A percentile compares a stretch with the other conserved stretches of the same genome.
Conservation (phyloP, 2,329 filamentous ascomycete species). For the Trichoderma semiorbis region DNA sequence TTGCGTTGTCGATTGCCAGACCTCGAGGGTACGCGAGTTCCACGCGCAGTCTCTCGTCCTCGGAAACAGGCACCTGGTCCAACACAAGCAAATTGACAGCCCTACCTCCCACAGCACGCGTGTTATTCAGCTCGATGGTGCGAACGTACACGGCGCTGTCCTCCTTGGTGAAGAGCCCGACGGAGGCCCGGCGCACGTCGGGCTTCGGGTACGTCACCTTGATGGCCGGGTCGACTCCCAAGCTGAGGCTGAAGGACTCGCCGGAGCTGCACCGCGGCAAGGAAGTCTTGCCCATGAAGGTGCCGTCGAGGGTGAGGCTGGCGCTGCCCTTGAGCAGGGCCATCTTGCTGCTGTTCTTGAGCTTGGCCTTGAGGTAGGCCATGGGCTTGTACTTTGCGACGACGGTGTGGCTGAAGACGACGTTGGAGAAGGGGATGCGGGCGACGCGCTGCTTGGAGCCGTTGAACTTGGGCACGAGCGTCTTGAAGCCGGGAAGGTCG, state of each 20-base stretch:
- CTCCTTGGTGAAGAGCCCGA: constrained; percentile 53
- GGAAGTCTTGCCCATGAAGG: constrained; percentile 55
- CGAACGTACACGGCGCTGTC: constrained; percentile 50
- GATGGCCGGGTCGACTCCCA: constrained; percentile 60
- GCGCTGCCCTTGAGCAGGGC: constrained; percentile 53
- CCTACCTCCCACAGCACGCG: constrained; percentile 36
- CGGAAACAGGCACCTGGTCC: constrained; percentile 60
- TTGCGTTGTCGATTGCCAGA: constrained; percentile 38
- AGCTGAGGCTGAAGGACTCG: constrained; percentile 49
- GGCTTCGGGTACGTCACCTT: constrained; percentile 54
- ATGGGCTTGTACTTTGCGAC: constrained; percentile 58
- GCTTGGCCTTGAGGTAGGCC: constrained; percentile 56
- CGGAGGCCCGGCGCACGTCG: constrained; percentile 48
- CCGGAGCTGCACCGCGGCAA: constrained; percentile 55
- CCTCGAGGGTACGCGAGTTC: constrained; percentile 49
- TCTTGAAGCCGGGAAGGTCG: constrained; percentile 57
- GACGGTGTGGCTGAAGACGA: constrained; percentile 55
- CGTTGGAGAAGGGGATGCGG: constrained; percentile 47
- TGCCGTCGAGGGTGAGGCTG: constrained; percentile 60
- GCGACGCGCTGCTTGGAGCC: constrained; percentile 58
- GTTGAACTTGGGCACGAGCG: constrained; percentile 48
- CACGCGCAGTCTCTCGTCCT: constrained; percentile 56
- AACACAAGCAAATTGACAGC: constrained; percentile 49
- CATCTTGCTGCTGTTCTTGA: constrained; percentile 54
- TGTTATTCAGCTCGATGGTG: constrained; percentile 49